A percentile compares a stretch with the other conserved stretches of the same genome.
Evolutionary conservation across 1,139 yeast genomes (phyloP).

Genomic region (Protomyces inouyei): DNA sequence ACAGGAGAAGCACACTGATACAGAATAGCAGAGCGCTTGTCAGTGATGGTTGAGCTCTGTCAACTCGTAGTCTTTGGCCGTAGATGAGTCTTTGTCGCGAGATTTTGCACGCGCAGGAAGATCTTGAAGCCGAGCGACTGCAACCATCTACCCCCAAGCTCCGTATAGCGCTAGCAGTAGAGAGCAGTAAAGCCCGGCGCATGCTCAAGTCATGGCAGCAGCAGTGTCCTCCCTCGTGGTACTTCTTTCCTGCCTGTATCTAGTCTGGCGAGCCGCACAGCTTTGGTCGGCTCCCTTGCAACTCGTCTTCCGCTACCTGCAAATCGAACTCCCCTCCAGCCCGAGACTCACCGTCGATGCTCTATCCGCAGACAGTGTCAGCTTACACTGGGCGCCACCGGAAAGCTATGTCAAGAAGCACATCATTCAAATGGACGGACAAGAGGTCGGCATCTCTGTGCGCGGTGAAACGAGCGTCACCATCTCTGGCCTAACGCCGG

Average conservation of each 20-base stretch:
- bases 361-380: constrained; percentile 48
- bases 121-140: too few species aligned
- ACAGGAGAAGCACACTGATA: too few species aligned
- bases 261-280: constrained; percentile 45
- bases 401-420: constrained; percentile 42
- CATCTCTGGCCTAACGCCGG: constrained; percentile 47
- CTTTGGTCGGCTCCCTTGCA: constrained; percentile 50
- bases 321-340: constrained; percentile 54
- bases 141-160: too few species aligned
- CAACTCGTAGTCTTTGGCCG: too few species aligned
- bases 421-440: constrained; percentile 49
- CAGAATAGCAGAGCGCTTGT: too few species aligned
- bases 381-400: constrained; percentile 53
- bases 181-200: background rate
- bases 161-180: background rate
- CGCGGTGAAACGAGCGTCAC: constrained; percentile 40
- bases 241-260: constrained; percentile 46
- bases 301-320: constrained; percentile 48
- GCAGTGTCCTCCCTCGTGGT: constrained; percentile 32
- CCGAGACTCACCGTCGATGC: constrained; percentile 56
- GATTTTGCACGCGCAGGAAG: too few species aligned
- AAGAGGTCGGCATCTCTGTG: constrained; percentile 41
- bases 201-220: background rate
- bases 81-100: too few species aligned
- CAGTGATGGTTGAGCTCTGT: too few species aligned